Evolutionary conservation across 192 early-diverging fungal genomes (phyloP).

Genomic region (Backusella morwellensis): DNA sequence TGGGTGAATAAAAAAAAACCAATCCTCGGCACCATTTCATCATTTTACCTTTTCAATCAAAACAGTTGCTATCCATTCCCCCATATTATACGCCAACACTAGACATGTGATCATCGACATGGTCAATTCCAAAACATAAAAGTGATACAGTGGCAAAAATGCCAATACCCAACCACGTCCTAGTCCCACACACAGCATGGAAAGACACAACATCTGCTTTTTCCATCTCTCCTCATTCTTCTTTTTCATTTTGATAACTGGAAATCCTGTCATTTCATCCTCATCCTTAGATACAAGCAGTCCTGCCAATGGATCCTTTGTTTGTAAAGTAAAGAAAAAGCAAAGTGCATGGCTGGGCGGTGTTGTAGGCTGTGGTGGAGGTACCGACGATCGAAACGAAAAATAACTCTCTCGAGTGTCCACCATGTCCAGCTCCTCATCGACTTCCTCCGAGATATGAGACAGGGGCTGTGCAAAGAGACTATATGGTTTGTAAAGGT

Average conservation of each 20-base stretch:
- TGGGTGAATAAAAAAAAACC: neutral
- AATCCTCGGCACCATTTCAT: neutral
- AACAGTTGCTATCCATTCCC: neutral
- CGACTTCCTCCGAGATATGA: neutral
- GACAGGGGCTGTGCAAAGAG: neutral
- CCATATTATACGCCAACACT: neutral
- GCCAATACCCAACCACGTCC: neutral
- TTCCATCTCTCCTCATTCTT: neutral
- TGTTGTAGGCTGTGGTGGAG: neutral
- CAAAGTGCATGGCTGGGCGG: neutral
- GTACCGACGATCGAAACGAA: neutral
- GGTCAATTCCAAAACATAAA: neutral
- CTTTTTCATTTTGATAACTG: neutral
- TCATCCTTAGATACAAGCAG: neutral
- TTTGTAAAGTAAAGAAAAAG: neutral
- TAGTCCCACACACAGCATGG: neutral
- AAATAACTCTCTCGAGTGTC: neutral
- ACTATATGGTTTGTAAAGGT: neutral
- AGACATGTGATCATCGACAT: neutral
- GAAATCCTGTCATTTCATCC: neutral
- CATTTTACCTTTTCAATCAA: neutral
- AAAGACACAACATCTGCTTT: neutral
- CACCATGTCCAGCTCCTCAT: neutral
- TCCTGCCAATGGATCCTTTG: neutral
- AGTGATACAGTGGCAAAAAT: neutral